Percentiles rank a stretch among this genome's conserved stretches.
phyloP scores from a whole-genome alignment of 2,329 filamentous ascomycete species.

The Pseudovirgaria hyperparasitica region DNA sequence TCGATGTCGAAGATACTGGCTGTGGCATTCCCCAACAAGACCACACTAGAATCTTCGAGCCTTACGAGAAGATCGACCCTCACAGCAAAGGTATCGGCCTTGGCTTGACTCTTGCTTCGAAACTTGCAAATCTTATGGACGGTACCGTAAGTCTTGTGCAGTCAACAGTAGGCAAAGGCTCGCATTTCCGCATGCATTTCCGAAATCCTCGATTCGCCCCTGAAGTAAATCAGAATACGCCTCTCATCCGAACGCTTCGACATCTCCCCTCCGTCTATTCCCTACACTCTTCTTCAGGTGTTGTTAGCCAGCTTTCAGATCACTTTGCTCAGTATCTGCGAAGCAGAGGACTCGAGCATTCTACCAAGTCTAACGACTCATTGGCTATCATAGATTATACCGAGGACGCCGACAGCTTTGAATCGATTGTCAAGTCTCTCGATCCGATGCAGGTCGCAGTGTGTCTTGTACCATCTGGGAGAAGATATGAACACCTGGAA shows the following conservation, averaged over 20 bases:
- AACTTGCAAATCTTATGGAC: slow-evolving; percentile 28
- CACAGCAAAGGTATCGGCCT: slow-evolving; percentile 29
- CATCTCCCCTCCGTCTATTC: slow-evolving; percentile 7
- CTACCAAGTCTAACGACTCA: slow-evolving; percentile 4
- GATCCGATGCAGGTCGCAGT: slow-evolving; percentile 11
- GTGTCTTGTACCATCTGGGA: slow-evolving; percentile 16
- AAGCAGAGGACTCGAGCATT: slow-evolving; percentile 6
- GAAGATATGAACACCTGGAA: slow-evolving; percentile 1
- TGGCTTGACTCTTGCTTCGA: slow-evolving; percentile 30
- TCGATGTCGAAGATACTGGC: slow-evolving; percentile 33
- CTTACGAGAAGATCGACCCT: slow-evolving; percentile 29
- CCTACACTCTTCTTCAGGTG: slow-evolving; percentile 3
- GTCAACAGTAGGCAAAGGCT: slow-evolving; percentile 23
- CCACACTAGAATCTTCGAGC: slow-evolving; percentile 28
- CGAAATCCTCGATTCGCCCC: slow-evolving; percentile 13
- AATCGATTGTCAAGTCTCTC: slow-evolving; percentile 6
- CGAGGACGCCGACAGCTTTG: slow-evolving; percentile 10
- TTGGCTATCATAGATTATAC: slow-evolving; percentile 16
- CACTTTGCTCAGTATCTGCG: slow-evolving; percentile 9
- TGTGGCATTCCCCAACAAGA: slow-evolving; percentile 25
- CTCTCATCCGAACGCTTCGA: slow-evolving; percentile 4
- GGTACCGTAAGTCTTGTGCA: slow-evolving; percentile 26
- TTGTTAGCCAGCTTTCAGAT: slow-evolving; percentile 1
- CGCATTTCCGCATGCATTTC: slow-evolving; percentile 28
- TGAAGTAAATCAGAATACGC: slow-evolving; percentile 4